These are phyloP conservation scores for Discostella stelligera DNA, from an alignment of 352 stramenopile genomes.

Conservation along the genomic window DNA sequence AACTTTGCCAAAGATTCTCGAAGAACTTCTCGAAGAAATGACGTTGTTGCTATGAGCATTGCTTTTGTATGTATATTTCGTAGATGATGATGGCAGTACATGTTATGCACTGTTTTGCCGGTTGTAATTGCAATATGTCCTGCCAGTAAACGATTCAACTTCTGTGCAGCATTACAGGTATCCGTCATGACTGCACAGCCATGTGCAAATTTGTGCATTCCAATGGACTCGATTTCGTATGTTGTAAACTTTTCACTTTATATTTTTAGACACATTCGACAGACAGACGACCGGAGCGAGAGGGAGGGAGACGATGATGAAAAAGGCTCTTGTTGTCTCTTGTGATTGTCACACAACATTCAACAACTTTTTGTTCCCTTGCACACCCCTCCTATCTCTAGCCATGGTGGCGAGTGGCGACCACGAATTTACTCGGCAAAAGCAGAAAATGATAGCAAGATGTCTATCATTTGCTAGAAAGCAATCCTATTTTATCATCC, in stretches of 20 bases:
- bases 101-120: neutral
- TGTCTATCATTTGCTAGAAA: too few species aligned
- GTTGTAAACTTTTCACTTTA: too few species aligned
- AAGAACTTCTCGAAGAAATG: neutral
- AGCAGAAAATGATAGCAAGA: too few species aligned
- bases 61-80: constrained; percentile 5
- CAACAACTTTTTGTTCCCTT: too few species aligned
- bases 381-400: too few species aligned
- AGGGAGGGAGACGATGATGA: too few species aligned
- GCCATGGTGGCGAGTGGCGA: too few species aligned
- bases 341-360: too few species aligned
- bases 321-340: too few species aligned
- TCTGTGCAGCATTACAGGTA: constrained; percentile 20
- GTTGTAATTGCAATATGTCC: constrained; percentile 1
- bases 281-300: neutral
- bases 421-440: too few species aligned
- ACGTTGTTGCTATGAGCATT: neutral
- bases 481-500: too few species aligned
- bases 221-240: too few species aligned
- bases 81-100: constrained; percentile 14
- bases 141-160: constrained; percentile 5
- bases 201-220: constrained; percentile 7
- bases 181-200: constrained; percentile 16
- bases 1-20: constrained; percentile 1
- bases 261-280: neutral